Base-by-base conservation (phyloP, 805 yeast genomes). In the Huiozyma naganishii region DNA sequence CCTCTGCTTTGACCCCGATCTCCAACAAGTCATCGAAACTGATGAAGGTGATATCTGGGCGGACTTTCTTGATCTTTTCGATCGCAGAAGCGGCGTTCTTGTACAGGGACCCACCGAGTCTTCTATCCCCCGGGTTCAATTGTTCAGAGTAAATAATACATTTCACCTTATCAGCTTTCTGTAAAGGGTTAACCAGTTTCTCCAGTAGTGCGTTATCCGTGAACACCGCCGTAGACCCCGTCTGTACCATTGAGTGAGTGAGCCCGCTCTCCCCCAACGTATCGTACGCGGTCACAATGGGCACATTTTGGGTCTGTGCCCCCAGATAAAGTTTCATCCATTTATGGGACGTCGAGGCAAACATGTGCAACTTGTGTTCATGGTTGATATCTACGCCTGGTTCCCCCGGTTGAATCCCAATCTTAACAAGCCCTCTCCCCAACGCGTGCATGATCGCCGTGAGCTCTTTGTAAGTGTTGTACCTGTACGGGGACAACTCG, bases 221-320 rank as follows among this genome's bases (percentile, higher is more conserved):
- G 66, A 83, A 87, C 47, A 92, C 70, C 27, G 81, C 95, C 41
- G 63, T 70, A 13, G 95, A 77, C 40, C 72, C 84, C 2, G 97
- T 87, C 67, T 89, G 84, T 32, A 74, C 71, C 59, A 92, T 71
- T 4, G 97, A 88, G 65, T 83, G 95, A 44, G 81, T 83, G 58
- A 89, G 73, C 32, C 95, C 95, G 35, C 73, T 72, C 64, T 87
- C 95, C 46, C 97, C 97, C 52, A 89, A 71, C 29, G 96, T 87
- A 64, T 89, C 97, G 65, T 92, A 92, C 30, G 98, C 97, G n/a
- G 98, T 92, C 39, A 88, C 97, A 45, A 83, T 74, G 13, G 97
- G 84, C 47, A 92, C 79, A 40, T 75, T 66, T 64, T 87, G 95
- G 41, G 87, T 69, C 54, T 77, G 76, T 43, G 85, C 74, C 10